phyloP scores from a whole-genome alignment of 225 moss, liverwort and hornwort species.

The Sphagnum contortum region DNA sequence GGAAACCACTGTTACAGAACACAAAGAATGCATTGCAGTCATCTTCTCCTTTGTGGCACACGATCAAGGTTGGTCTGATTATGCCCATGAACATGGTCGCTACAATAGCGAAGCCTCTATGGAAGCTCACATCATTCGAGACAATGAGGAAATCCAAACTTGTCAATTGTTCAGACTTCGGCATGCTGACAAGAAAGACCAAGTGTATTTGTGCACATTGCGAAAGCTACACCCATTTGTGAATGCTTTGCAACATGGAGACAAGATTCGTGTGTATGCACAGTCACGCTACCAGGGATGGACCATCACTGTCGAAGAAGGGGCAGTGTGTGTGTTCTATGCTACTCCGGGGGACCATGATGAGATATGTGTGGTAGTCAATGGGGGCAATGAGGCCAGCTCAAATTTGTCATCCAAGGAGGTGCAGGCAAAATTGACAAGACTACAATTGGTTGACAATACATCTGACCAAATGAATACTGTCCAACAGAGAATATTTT shows the following conservation, averaged over 20 bases:
- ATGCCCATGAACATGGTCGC: neutral
- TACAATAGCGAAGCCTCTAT: constrained; percentile 6
- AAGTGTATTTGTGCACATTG: constrained; percentile 24
- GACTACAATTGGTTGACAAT: too few relatives aligned
- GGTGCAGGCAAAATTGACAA: too few relatives aligned
- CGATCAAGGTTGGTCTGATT: constrained; percentile 24
- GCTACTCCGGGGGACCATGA: neutral
- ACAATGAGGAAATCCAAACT: constrained; percentile 2
- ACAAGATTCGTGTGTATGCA: constrained; percentile 14
- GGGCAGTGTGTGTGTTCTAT: constrained; percentile 4
- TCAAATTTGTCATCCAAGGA: too few relatives aligned
- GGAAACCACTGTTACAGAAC: constrained; percentile 10
- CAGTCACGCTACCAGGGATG: neutral
- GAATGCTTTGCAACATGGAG: constrained; percentile 5
- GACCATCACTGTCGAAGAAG: constrained; percentile 26
- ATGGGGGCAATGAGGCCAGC: too few relatives aligned
- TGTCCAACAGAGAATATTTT: too few relatives aligned
- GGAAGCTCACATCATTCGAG: constrained; percentile 15
- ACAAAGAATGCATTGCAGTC: constrained; percentile 6
- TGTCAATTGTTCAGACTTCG: constrained; percentile 8
- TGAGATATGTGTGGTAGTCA: too few relatives aligned
- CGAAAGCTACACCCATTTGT: constrained; percentile 11
- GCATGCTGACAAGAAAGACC: constrained; percentile 14
- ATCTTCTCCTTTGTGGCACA: constrained; percentile 21
- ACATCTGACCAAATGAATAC: too few relatives aligned